Evolutionary conservation across 23 red algal genomes (phyloP), one percentile per base, ranked within the genome.

Genomic region (Chondrus crispus): DNA sequence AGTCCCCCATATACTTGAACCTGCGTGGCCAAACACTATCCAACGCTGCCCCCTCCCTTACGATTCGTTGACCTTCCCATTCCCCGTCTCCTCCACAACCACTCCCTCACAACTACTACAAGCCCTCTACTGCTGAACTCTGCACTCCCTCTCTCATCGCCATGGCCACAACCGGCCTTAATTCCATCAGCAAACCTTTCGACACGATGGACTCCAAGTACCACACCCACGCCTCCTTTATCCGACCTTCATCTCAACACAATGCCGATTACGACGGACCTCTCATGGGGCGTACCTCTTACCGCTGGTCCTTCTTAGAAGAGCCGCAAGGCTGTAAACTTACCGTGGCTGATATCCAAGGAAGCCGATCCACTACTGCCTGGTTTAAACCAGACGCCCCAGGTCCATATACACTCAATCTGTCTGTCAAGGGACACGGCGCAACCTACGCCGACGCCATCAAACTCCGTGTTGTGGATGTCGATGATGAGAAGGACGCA

Each of bases 211-310:
- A 66, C 60, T 32, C 60, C 26, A 66, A 66, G 60, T 66, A 66
- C 60, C 60, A 66, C 18, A 66, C 60, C 8, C 35, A 66, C 18
- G 35, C 60, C 26, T 66, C 60, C 60, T 66, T 66, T 32, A 66
- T 66, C 26, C 60, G 60, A 9, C 60, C 60, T 6, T 32, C 60
- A 22, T 32, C 60, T 66, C 26, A 32, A 9, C 60, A 66, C 7
- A 66, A 66, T 66, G 60, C 60, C 60, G 35, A 66, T 32, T 32
- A 32, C 18, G 35, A 22, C 6, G 60, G 46, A 18, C 74, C 87
- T 20, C 71, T 90, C 52, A 90, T 78, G 87, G 87, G 87, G 14
- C 87, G 87, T 37, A 90, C 87, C 47, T 80, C 87, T 8, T 90
- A 90, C 48, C 87, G 87, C 44, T 90, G 87, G 87, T 90, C 69